phyloP scores from a whole-genome alignment of 1,284 basidiomycete species.

The Bjerkandera adusta region DNA sequence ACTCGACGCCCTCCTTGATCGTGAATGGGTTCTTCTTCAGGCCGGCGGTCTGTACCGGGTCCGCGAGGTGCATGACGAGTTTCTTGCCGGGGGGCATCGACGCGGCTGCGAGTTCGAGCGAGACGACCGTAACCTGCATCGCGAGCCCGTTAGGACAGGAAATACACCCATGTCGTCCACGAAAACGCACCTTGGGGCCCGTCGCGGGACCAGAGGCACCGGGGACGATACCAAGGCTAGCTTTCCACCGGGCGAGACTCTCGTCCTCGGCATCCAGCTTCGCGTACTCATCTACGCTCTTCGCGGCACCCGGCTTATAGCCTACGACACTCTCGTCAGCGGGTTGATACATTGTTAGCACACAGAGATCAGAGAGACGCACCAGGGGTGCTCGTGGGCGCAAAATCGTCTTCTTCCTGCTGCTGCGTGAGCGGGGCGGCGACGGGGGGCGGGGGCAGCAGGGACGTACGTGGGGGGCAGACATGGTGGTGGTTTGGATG shows the following conservation, averaged over 20 bases:
- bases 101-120: conserved; percentile 67
- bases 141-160: conserved; percentile 1
- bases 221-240: conserved; percentile 79
- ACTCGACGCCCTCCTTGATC: conserved; percentile 86
- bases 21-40: conserved; percentile 69
- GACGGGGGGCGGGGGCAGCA: neutral
- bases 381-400: conserved; percentile 66
- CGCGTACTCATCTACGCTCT: conserved; percentile 69
- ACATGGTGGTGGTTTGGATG: conserved; percentile 13
- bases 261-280: conserved; percentile 84
- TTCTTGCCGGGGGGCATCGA: conserved; percentile 64
- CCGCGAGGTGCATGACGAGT: conserved; percentile 55
- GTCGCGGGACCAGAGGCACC: conserved; percentile 40
- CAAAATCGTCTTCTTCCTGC: conserved; percentile 67
- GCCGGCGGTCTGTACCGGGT: conserved; percentile 43
- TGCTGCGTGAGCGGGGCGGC: conserved; percentile 17
- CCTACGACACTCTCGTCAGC: too few relatives aligned
- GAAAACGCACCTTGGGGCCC: conserved; percentile 60
- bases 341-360: conserved; percentile 10
- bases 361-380: conserved; percentile 17
- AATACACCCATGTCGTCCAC: neutral
- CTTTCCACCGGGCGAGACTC: conserved; percentile 87
- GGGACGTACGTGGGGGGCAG: conserved; percentile 12
- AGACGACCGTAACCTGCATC: conserved; percentile 61
- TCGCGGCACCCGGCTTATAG: conserved; percentile 68